Evolutionary conservation across 2,329 filamentous ascomycete genomes (phyloP).

Genomic region (Trichoderma citrinoviride): DNA sequence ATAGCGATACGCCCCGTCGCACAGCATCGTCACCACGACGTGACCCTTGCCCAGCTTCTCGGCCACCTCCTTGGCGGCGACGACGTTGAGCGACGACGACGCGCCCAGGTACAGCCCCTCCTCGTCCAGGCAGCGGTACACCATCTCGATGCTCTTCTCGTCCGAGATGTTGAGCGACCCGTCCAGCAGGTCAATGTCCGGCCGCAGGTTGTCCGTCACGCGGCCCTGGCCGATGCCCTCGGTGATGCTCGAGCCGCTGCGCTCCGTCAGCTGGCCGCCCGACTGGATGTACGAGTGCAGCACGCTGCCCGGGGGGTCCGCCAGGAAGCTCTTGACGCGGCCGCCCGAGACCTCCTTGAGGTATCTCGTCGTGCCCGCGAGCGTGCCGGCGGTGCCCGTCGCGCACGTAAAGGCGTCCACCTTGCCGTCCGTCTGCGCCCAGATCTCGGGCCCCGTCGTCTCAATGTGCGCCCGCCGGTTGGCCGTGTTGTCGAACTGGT

Average conservation of each 20-base stretch:
- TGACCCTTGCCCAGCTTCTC: conserved; percentile 84
- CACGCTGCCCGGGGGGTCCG: conserved; percentile 90
- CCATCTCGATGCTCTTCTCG: conserved; percentile 95
- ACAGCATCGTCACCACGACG: conserved; percentile 90
- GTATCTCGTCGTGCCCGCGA: conserved; percentile 85
- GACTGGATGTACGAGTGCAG: conserved; percentile 88
- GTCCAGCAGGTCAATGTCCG: conserved; percentile 81
- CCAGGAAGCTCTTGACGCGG: conserved; percentile 80
- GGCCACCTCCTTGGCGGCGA: conserved; percentile 90
- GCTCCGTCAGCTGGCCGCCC: conserved; percentile 78
- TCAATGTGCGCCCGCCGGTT: conserved; percentile 94
- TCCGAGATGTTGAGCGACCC: conserved; percentile 82
- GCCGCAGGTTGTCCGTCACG: conserved; percentile 88
- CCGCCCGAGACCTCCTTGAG: conserved; percentile 80
- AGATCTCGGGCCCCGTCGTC: conserved; percentile 96
- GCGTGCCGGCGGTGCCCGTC: conserved; percentile 87
- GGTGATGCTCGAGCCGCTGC: conserved; percentile 84
- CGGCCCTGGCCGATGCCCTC: conserved; percentile 97
- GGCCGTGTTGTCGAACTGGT: conserved; percentile 96
- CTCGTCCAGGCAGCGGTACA: conserved; percentile 92
- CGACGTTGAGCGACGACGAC: conserved; percentile 91
- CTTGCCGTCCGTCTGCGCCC: conserved; percentile 81
- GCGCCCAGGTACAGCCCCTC: conserved; percentile 94
- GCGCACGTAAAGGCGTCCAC: conserved; percentile 94
- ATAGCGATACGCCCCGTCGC: conserved; percentile 96